A percentile compares a stretch with the other conserved stretches of the same genome.
Evolutionary conservation across 352 stramenopile genomes (phyloP).

Genomic region (Lagenidium giganteum): DNA sequence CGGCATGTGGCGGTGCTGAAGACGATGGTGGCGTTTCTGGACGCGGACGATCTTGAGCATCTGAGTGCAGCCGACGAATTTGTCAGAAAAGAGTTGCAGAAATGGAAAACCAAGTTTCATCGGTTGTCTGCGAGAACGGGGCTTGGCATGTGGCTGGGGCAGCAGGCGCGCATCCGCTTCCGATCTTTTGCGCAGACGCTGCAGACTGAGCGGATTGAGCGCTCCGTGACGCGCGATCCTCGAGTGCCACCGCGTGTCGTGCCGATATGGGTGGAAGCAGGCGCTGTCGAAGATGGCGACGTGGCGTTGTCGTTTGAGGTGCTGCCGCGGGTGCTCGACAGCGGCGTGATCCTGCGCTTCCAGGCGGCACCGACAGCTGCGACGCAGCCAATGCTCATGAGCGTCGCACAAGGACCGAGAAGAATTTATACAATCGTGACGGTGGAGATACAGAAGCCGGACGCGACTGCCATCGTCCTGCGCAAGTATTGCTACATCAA

Average conservation of each 20-base stretch:
- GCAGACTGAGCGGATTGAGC: slow-evolving; percentile 37
- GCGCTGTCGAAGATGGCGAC: slow-evolving; percentile 23
- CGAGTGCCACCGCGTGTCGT: slow-evolving; percentile 49
- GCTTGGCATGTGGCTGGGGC: slow-evolving; percentile 27
- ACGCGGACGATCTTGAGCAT: slow-evolving; percentile 12
- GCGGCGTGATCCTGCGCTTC: slow-evolving; percentile 11
- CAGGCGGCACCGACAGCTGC: neutral
- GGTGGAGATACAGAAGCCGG: slow-evolving; percentile 24
- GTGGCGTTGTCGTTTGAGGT: slow-evolving; percentile 3
- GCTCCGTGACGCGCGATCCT: slow-evolving; percentile 30
- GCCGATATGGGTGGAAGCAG: slow-evolving; percentile 48
- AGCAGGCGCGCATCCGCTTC: slow-evolving; percentile 31
- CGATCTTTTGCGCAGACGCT: slow-evolving; percentile 45
- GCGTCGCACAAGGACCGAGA: slow-evolving; percentile 38
- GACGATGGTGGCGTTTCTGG: slow-evolving; percentile 27
- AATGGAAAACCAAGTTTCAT: slow-evolving; percentile 22
- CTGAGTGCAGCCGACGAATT: slow-evolving; percentile 22
- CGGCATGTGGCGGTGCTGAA: slow-evolving; percentile 10
- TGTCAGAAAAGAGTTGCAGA: too few relatives aligned
- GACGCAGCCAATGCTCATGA: slow-evolving; percentile 51
- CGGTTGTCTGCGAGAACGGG: too few relatives aligned
- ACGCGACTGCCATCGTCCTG: slow-evolving; percentile 8
- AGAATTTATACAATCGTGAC: slow-evolving; percentile 56
- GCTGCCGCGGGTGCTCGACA: slow-evolving; percentile 11
- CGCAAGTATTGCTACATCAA: slow-evolving; percentile 47